A percentile compares a stretch with the other conserved stretches of the same genome.
phyloP scores from a whole-genome alignment of 176 grass and related monocot genomes.

The Elymus sibiricus region DNA sequence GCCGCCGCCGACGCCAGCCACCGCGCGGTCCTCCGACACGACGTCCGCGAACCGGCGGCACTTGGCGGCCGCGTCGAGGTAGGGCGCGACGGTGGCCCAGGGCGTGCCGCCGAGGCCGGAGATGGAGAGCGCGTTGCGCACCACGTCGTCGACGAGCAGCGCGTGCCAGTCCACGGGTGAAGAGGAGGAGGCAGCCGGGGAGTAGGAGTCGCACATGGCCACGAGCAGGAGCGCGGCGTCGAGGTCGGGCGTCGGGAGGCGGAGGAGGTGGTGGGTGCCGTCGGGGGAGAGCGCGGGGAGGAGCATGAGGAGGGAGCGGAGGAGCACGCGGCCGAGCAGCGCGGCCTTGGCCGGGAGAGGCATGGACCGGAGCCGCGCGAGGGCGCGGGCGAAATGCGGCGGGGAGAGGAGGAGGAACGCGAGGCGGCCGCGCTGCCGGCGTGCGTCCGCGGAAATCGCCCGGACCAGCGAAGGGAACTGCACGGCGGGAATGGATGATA shows the following conservation, averaged over 20 bases:
- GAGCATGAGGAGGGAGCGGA: slow-evolving; percentile 65
- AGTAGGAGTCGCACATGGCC: slow-evolving; percentile 84
- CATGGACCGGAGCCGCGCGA: slow-evolving; percentile 60
- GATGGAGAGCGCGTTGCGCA: slow-evolving; percentile 44
- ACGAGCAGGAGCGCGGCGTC: slow-evolving; percentile 78
- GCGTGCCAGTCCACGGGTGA: slow-evolving; percentile 58
- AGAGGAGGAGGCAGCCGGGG: neutral
- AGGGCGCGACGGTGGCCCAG: slow-evolving; percentile 55
- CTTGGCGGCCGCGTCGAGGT: slow-evolving; percentile 69
- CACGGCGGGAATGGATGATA: slow-evolving; percentile 24
- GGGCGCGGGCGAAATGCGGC: slow-evolving; percentile 60
- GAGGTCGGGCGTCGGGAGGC: slow-evolving; percentile 41
- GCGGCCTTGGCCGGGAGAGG: slow-evolving; percentile 55
- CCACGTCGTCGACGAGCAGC: slow-evolving; percentile 45
- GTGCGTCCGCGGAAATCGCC: slow-evolving; percentile 41
- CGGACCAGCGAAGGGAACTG: slow-evolving; percentile 42
- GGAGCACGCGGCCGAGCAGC: slow-evolving; percentile 73
- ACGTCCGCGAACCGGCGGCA: slow-evolving; percentile 72
- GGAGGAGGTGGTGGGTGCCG: slow-evolving; percentile 31
- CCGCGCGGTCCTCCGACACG: slow-evolving; percentile 11
- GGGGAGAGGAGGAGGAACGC: slow-evolving; percentile 81
- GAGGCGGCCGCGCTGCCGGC: slow-evolving; percentile 63
- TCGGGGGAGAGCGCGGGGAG: slow-evolving; percentile 39
- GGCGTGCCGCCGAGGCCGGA: slow-evolving; percentile 61
- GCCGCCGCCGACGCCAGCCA: neutral